Percentiles rank a stretch among this genome's conserved stretches.
These are phyloP conservation scores for Hirschfeldia incana DNA, from an alignment of 345 rosid species.

Conservation along the genomic window DNA sequence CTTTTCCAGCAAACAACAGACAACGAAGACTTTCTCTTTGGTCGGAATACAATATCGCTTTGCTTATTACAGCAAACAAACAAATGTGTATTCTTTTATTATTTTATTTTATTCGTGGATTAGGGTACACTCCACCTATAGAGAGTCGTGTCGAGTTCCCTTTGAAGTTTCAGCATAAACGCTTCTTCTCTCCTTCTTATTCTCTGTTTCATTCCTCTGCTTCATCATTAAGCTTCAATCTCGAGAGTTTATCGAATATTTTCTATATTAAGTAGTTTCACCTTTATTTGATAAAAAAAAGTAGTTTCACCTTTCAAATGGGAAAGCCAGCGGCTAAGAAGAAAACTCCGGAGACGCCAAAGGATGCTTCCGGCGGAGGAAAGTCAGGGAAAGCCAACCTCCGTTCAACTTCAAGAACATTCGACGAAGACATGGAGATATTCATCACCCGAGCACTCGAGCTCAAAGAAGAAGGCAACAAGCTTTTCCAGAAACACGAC, in stretches of 20 bases:
- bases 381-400: slow-evolving; percentile 51
- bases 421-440: slow-evolving; percentile 90
- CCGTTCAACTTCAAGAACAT: slow-evolving; percentile 58
- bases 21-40: neutral
- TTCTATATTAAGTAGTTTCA: neutral
- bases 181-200: neutral
- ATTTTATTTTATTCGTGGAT: slow-evolving; percentile 30
- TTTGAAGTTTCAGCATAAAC: slow-evolving; percentile 8
- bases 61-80: slow-evolving; percentile 22
- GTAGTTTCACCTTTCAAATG: slow-evolving; percentile 43
- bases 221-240: neutral
- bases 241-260: neutral
- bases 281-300: neutral
- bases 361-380: slow-evolving; percentile 31
- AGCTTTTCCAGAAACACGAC: slow-evolving; percentile 76
- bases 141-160: slow-evolving; percentile 29
- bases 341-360: slow-evolving; percentile 52
- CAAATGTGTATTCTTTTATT: neutral
- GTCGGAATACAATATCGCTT: neutral
- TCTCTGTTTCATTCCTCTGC: neutral
- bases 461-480: slow-evolving; percentile 96
- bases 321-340: slow-evolving; percentile 93
- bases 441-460: slow-evolving; percentile 89
- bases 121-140: slow-evolving; percentile 37
- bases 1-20: slow-evolving; percentile 38